Evolutionary conservation across 345 rosid genomes (phyloP).

Genomic region (Moricandia moricandioides): DNA sequence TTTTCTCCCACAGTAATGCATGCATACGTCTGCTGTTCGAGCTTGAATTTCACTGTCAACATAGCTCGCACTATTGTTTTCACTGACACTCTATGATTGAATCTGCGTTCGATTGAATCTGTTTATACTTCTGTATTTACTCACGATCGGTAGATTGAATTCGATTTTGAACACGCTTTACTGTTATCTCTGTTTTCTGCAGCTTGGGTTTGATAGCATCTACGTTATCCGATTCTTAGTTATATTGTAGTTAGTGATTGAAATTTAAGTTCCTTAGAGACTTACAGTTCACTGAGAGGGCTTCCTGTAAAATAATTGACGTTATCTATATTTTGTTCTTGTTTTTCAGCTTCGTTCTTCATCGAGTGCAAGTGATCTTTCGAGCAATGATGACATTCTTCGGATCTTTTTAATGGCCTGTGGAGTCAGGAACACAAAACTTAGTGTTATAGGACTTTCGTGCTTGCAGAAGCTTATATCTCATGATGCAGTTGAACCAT

Average conservation of each 20-base stretch:
- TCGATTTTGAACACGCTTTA: background rate
- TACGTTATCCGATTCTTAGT: background rate
- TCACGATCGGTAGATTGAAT: background rate
- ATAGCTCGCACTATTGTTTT: background rate
- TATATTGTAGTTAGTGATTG: background rate
- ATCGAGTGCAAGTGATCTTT: constrained; percentile 83
- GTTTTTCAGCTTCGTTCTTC: constrained; percentile 71
- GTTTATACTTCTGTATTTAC: background rate
- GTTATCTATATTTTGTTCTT: background rate
- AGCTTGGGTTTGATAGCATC: background rate
- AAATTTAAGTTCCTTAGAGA: background rate
- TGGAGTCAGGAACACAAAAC: constrained; percentile 77
- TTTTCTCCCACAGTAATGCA: background rate
- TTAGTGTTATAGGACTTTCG: constrained; percentile 91
- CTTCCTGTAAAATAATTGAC: background rate
- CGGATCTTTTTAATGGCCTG: constrained; percentile 90
- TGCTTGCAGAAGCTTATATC: constrained; percentile 95
- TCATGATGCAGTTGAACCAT: constrained; percentile 90
- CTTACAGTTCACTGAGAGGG: background rate
- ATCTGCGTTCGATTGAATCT: background rate
- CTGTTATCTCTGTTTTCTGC: background rate
- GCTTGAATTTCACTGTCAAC: constrained; percentile 18
- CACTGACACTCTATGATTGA: background rate
- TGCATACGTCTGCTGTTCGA: background rate
- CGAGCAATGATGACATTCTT: constrained; percentile 78